These are phyloP conservation scores for Sarocladium kiliense DNA, from an alignment of 2,329 filamentous ascomycete species.

Conservation along the genomic window DNA sequence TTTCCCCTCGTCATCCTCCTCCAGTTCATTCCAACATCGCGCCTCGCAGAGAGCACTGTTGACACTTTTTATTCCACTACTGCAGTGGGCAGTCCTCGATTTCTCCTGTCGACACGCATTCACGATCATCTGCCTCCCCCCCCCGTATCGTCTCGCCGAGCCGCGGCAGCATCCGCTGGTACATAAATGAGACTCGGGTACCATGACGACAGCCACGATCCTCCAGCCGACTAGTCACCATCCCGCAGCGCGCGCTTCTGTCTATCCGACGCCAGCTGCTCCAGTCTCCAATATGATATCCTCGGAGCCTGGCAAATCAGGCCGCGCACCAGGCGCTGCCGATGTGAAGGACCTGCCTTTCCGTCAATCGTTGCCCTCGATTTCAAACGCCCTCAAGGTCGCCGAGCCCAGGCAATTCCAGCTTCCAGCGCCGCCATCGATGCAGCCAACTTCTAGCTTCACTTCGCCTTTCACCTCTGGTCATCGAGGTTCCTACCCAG, in stretches of 20 bases:
- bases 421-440: conserved; percentile 27
- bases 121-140: conserved; percentile 3
- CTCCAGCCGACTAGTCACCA: conserved; percentile 25
- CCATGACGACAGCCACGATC: conserved; percentile 33
- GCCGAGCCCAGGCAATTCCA: conserved; percentile 57
- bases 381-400: conserved; percentile 51
- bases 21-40: conserved; percentile 12
- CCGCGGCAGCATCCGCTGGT: conserved; percentile 18
- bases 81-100: background rate
- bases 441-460: conserved; percentile 25
- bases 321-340: conserved; percentile 31
- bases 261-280: conserved; percentile 12
- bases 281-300: conserved; percentile 57
- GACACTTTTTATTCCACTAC: background rate
- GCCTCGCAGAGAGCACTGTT: conserved; percentile 13
- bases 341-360: conserved; percentile 54
- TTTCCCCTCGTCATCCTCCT: background rate
- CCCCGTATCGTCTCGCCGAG: conserved; percentile 19
- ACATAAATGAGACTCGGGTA: background rate
- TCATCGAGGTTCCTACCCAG: conserved; percentile 35
- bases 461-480: conserved; percentile 44
- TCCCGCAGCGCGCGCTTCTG: conserved; percentile 18
- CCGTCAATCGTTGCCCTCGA: conserved; percentile 69
- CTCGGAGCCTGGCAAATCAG: conserved; percentile 54
- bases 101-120: conserved; percentile 9